phyloP scores from a whole-genome alignment of 225 moss, liverwort and hornwort species.

The Pseudoscleropodium purum region DNA sequence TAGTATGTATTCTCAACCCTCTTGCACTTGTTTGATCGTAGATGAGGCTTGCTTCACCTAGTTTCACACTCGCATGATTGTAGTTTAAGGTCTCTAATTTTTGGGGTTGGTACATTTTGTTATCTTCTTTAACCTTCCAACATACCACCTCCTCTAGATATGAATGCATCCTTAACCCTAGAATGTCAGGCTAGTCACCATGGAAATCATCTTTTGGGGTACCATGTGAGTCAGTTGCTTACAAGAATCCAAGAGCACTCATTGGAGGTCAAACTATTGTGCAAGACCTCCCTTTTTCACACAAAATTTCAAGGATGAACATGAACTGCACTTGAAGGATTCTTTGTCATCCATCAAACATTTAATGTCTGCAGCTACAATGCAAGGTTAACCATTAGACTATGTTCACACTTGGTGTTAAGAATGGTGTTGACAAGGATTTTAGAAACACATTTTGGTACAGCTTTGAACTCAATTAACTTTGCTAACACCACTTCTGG shows the following conservation, averaged over 20 bases:
- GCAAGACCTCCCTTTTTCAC: background rate
- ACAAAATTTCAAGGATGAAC: background rate
- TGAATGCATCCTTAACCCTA: background rate
- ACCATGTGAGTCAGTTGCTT: background rate
- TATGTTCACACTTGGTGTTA: background rate
- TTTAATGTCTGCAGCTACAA: rapidly evolving
- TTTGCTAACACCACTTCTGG: background rate
- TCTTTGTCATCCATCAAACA: rapidly evolving
- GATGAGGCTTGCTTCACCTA: background rate
- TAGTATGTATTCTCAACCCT: background rate
- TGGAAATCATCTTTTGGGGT: background rate
- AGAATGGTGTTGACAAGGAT: rapidly evolving
- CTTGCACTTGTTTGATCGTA: background rate
- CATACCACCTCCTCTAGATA: background rate
- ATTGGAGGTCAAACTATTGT: background rate
- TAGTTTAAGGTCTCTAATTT: background rate
- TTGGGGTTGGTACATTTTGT: background rate
- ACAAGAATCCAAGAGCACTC: background rate
- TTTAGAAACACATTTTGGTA: background rate
- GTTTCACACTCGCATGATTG: background rate
- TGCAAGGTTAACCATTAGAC: background rate
- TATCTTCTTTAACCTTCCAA: background rate
- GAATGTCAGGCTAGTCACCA: rapidly evolving
- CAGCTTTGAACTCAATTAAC: background rate
- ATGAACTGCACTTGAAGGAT: background rate